Evolutionary conservation across 257 asterid genomes (phyloP), one percentile per base, ranked within the genome.

Genomic region (Nemophila menziesii): DNA sequence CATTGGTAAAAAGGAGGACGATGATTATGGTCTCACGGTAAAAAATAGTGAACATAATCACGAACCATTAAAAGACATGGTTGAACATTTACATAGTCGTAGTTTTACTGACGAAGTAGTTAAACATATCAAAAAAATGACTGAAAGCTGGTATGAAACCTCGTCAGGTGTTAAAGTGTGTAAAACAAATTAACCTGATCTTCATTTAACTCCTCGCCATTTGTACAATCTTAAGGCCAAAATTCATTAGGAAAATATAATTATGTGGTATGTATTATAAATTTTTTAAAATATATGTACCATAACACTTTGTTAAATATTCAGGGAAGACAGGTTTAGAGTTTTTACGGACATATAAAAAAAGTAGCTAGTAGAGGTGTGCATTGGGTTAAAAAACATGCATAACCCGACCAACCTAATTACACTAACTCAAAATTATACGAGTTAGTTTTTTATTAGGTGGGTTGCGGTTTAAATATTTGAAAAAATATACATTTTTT

Each of bases 111-210:
- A 62, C 58, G 70, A 70, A 24, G 67, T 65, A 55, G 64, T 65
- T 27, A 43, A 44, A 49, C 65, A 62, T 48, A 70, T 70, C 55
- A 65, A 62, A 55, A 47, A 45, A 47, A 65, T 70, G 78, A 61
- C 67, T 9, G 77, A 70, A n/a, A 58, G 77, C 77, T 54, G 77
- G 73, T 24, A 55, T 59, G 42, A 65, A 66, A 49, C 77, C 77
- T 16, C 58, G 52, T 22, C 60, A 65, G 36, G 60, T 70, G 63
- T 70, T 70, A 44, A 44, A 61, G 43, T 51, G 65, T 58, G 67
- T 70, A 15, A 70, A 70, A 59, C 67, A 65, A 46, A 65, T 44
- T 49, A 70, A 70, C 48, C 77, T 0, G 73, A 65, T 16, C 66
- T 65, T 55, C 67, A 65, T 13, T 61, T 73, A n/a, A 70, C 77